Base-by-base conservation (phyloP, 352 stramenopile species). In the Pythium oligandrum region DNA sequence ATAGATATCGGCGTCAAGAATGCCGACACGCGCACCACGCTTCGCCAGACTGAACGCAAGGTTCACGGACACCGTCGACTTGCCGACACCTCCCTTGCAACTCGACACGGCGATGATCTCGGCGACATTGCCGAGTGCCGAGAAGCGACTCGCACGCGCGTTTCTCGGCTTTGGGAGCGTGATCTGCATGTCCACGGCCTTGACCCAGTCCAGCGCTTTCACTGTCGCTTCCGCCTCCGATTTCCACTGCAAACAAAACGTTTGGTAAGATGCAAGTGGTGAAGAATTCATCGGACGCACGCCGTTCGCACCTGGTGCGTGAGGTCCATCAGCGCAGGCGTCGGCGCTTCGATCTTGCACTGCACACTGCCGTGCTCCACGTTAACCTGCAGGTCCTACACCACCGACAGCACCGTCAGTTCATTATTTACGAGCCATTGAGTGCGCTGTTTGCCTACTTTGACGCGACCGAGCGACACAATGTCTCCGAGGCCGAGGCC, bases 1-100 rank as follows among this genome's bases (percentile, higher is more conserved):
- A 69, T 99, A 99, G 40, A 99, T 96, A 67, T 99, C 98, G 0
- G 96, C 96, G 68, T 99, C 98, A 43, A 99, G 83, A 59, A 99
- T 98, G 11, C 97, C 98, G 2, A 99, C 97, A 35, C 78, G 85
- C 30, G 84, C 89, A 9, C 96, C 96, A 47, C 73, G 74, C 59
- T 98, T 83, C 4, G 81, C 68, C 51, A 98, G 69, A 59, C 85
- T 95, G 63, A 97, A 99, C 4, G 97, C 97, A 2, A 99, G 76
- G 64, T 99, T 99, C 11, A 99, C 96, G 6, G 97, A 89, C n/a
- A 98, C 98, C 0, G 97, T 99, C 9, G 91, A 98, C 67, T 99
- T 99, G 48, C 97, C 97, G 2, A 99, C 97, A 36, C 97, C 97
- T 30, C 97, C 97, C 68, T 98, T 98, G 76, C 93, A 97, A 63